Conservation (phyloP, 306 rosid species). For the Herpetospermum pedunculosum region DNA sequence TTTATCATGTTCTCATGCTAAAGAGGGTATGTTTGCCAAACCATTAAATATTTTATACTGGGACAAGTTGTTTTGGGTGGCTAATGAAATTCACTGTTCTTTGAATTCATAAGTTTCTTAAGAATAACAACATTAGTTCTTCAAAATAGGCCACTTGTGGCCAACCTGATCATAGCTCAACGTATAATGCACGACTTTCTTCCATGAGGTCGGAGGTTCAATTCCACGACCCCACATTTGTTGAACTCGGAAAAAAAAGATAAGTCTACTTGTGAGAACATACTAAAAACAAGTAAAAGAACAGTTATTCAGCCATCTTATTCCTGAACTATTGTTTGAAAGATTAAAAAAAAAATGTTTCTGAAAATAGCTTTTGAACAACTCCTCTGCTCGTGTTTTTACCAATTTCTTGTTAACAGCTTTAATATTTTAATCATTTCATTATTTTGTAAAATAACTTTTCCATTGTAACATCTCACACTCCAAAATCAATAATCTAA, state of each 20-base stretch:
- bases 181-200: no score
- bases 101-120: not conserved
- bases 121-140: not conserved
- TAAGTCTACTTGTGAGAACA: not conserved
- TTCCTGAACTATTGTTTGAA: not conserved
- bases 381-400: not conserved
- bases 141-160: not conserved
- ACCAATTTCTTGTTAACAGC: not conserved
- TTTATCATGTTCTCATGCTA: not conserved
- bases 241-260: no score
- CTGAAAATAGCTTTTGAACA: not conserved
- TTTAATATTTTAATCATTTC: not conserved
- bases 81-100: not conserved
- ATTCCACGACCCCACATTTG: no score
- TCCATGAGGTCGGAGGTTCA: no score
- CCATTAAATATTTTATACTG: not conserved
- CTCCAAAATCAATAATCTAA: not conserved
- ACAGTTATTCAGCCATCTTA: not conserved
- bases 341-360: not conserved
- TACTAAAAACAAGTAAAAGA: not conserved
- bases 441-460: not conserved
- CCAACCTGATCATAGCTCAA: no score
- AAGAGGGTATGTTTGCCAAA: not conserved
- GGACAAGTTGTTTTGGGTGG: not conserved
- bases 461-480: not conserved